Base-by-base conservation (phyloP, 1,284 basidiomycete genomes). In the Cryptococcus sp. region DNA sequence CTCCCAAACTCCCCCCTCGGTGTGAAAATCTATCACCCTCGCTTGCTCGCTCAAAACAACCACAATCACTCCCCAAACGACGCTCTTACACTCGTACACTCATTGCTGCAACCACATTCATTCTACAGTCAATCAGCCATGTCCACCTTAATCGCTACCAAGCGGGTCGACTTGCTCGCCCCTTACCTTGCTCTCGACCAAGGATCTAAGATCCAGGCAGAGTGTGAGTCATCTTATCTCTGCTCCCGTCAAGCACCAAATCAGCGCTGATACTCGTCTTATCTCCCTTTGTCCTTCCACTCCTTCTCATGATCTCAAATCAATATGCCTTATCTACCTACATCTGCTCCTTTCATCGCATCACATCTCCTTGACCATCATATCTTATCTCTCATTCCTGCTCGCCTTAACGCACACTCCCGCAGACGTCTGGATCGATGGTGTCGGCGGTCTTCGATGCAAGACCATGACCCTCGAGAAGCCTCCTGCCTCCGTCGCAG, bases 391-490 rank as follows among this genome's bases (percentile, higher is more conserved):
- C 30, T 10, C 17, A 15, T 41, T 40, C 79, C 30, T 35, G 30
- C 30, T 35, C 13, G 30, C 30, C 30, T 35, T 8, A 35, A 5
- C 30, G 30, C 13, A 19, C 39, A 30, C 42, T 1, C 52, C 35
- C 35, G 23, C 22, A 93, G 91, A 95, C 80, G 89, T 95, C 81
- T 96, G 93, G 93, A 88, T 95, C 76, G 93, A 96, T 78, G 92
- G 92, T 67, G 89, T 94, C 77, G 84, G 85, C 66, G 93, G 91
- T 68, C 85, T 96, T 66, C 91, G 93, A 78, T 93, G 87, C 71
- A 97, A 97, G 84, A 96, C 93, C 65, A 95, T 89, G 76, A 78
- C 78, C 56, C 67, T 77, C 50, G 70, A 75, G 51, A 66, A 72
- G 57, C 57, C 72, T 38, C 75, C 75, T 62, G 57, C 63, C 23